These are phyloP conservation scores for Yamadazyma paraphyllophila DNA, from an alignment of 805 yeast genomes.

Conservation along the genomic window DNA sequence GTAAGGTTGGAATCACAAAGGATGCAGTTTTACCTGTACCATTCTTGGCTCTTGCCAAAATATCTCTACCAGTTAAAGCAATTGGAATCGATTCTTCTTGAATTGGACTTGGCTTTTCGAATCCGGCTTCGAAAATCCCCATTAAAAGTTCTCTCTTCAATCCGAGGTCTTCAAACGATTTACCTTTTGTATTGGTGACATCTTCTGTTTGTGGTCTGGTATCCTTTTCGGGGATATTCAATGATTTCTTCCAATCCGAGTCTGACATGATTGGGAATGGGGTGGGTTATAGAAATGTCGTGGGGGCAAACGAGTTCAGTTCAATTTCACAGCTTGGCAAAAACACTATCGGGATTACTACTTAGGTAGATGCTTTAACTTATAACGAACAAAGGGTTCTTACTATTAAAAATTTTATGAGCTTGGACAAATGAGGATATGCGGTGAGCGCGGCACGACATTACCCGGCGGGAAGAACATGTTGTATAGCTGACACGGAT, in stretches of 20 bases:
- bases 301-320: no score
- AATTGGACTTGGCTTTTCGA: constrained; percentile 96
- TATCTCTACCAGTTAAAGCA: constrained; percentile 92
- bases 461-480: background rate
- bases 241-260: constrained; percentile 60
- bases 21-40: constrained; percentile 99
- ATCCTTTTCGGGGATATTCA: constrained; percentile 80
- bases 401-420: background rate
- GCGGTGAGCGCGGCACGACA: background rate
- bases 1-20: constrained; percentile 89
- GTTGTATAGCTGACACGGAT: no score
- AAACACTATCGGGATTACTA: no score
- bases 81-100: constrained; percentile 97
- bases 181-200: constrained; percentile 87
- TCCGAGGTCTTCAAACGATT: constrained; percentile 86
- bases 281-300: no score
- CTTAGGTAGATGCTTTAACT: background rate
- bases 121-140: constrained; percentile 99
- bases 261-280: constrained; percentile 6
- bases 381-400: no score
- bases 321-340: no score
- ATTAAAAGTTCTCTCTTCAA: constrained; percentile 89
- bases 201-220: constrained; percentile 97
- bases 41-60: constrained; percentile 95
- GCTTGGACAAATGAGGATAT: background rate